These are phyloP conservation scores for Calocera cornea DNA, from an alignment of 768 basidiomycete species.

Conservation along the genomic window DNA sequence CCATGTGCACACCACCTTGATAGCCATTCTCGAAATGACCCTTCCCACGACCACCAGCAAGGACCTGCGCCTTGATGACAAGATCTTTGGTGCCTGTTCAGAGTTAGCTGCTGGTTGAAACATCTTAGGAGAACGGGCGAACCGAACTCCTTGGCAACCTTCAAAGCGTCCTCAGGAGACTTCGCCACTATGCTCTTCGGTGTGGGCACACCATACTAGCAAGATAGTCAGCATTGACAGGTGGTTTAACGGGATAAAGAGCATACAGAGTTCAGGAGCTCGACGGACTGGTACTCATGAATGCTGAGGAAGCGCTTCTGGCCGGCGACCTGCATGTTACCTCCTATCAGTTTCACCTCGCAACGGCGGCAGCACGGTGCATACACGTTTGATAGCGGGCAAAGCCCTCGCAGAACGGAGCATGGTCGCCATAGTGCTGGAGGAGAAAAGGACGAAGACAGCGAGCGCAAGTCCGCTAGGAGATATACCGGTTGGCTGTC, in stretches of 20 bases:
- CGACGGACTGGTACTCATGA: slow-evolving; percentile 96
- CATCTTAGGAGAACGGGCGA: slow-evolving; percentile 16
- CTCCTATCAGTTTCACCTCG: not conserved
- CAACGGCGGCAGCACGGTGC: not conserved
- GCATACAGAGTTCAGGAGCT: slow-evolving; percentile 79
- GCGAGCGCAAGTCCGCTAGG: not conserved
- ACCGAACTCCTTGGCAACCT: slow-evolving; percentile 85
- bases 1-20: slow-evolving; percentile 93
- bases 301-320: slow-evolving; percentile 90
- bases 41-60: slow-evolving; percentile 97
- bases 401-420: not conserved
- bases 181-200: slow-evolving; percentile 83
- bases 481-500: slow-evolving; percentile 2
- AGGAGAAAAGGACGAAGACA: not conserved
- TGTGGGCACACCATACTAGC: slow-evolving; percentile 86
- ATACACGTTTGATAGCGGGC: not conserved
- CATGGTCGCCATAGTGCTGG: not conserved
- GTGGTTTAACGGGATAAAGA: too few relatives aligned
- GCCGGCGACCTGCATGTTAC: slow-evolving; percentile 29
- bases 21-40: slow-evolving; percentile 92
- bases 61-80: slow-evolving; percentile 97
- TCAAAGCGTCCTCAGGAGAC: slow-evolving; percentile 75
- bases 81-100: slow-evolving; percentile 53
- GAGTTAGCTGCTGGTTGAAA: not conserved
- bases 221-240: not conserved